Percentiles rank a stretch among this genome's conserved stretches.
Evolutionary conservation across 2,329 filamentous ascomycete genomes (phyloP).

Genomic region (Juglanconis oblonga): DNA sequence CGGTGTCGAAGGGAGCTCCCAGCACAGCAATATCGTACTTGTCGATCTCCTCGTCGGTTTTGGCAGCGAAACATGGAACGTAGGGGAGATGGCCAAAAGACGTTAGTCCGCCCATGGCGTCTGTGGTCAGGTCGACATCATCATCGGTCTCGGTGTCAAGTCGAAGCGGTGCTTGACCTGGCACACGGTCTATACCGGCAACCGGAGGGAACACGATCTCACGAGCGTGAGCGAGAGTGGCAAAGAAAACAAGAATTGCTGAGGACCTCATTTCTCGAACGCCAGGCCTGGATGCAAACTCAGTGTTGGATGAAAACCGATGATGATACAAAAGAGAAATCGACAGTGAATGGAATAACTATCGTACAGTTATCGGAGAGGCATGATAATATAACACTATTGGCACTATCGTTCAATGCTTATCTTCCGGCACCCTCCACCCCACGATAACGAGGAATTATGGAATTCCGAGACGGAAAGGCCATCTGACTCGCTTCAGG

Average conservation of each 20-base stretch:
- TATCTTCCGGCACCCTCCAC: not conserved
- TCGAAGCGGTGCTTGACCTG: conserved; percentile 2
- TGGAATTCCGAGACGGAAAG: not conserved
- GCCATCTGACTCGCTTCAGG: not conserved
- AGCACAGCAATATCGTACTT: conserved; percentile 32
- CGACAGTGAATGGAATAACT: too few relatives aligned
- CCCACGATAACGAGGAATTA: not conserved
- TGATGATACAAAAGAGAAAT: too few relatives aligned
- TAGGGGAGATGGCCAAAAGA: conserved; percentile 13
- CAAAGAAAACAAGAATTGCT: not conserved
- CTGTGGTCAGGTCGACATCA: conserved; percentile 11
- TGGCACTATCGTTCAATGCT: not conserved
- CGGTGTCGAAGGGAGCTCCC: conserved; percentile 45
- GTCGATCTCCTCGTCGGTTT: conserved; percentile 1
- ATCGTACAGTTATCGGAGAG: too few relatives aligned
- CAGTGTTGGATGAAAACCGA: too few relatives aligned
- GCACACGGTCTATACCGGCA: not conserved
- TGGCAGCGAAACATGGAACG: conserved; percentile 3
- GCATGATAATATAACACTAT: too few relatives aligned
- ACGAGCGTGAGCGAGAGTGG: not conserved
- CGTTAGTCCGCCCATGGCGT: conserved; percentile 3
- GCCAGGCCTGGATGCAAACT: too few relatives aligned
- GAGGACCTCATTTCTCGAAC: not conserved
- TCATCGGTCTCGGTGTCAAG: not conserved
- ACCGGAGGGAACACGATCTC: conserved; percentile 14